Percentiles rank a stretch among this genome's conserved stretches.
These are phyloP conservation scores for Podospora conica DNA, from an alignment of 495 filamentous ascomycete species.

Conservation along the genomic window DNA sequence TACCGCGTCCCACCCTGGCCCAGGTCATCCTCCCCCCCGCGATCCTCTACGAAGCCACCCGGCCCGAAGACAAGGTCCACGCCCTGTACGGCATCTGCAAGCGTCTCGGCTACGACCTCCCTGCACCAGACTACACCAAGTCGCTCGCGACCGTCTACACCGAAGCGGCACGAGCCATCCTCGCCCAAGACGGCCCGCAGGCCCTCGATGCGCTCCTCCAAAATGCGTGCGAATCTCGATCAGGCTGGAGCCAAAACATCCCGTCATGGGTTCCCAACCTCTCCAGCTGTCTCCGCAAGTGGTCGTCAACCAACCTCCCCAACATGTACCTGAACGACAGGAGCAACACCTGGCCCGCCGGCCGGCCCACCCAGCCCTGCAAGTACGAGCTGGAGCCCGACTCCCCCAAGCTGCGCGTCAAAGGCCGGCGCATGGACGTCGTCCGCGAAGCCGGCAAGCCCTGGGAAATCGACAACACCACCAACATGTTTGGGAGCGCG, in stretches of 20 bases:
- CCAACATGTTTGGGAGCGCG: not conserved
- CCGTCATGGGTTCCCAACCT: not conserved
- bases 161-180: not conserved
- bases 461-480: not conserved
- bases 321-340: not conserved
- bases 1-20: not conserved
- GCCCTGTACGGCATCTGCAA: not conserved
- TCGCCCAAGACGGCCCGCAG: not conserved
- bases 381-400: not conserved
- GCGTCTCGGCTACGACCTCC: not conserved
- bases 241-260: not conserved
- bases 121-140: not conserved
- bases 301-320: not conserved
- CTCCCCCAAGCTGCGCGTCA: not conserved
- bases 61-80: not conserved
- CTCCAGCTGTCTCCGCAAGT: not conserved
- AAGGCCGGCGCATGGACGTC: not conserved
- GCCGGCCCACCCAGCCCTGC: not conserved
- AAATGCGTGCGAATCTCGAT: not conserved
- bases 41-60: not conserved
- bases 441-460: not conserved
- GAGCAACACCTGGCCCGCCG: not conserved
- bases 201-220: not conserved
- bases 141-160: not conserved
- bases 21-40: not conserved